Evolutionary conservation across 108 stramenopile genomes (phyloP), one percentile per base, ranked within the genome.

Genomic region (Cyclotella choctawhatcheeana): DNA sequence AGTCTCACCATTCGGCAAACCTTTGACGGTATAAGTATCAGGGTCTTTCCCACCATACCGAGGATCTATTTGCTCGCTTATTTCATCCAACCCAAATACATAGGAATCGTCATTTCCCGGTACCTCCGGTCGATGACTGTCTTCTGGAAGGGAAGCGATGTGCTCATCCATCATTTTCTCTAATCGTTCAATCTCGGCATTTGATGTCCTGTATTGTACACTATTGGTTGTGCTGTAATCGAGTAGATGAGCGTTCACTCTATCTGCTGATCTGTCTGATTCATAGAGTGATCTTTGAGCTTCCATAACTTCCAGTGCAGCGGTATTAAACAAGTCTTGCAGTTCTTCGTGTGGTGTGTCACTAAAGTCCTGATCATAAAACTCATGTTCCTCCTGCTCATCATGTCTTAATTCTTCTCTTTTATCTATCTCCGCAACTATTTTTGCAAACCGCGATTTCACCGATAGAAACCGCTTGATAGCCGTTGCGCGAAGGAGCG

Each of bases 141-240:
- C 79, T 18, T 86, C 82, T 12, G 85, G 85, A 43, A 86, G 79
- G 34, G 61, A 73, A 2, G 64, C 69, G 29, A 85, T 62, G 53
- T 72, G 71, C 8, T 82, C 82, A 2, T 85, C 84, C 60, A 88
- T 58, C 64, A 82, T 79, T 37, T 70, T 73, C 34, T 70, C 52
- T 35, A 84, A 45, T 43, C 72, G 37, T 48, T 82, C 77, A 10
- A 77, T 63, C 53, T 68, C 40, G 10, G 73, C 63, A 13, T 59
- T 64, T 37, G 77, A 79, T 2, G 65, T 27, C 61, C 68, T 61
- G 58, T 82, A 73, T 43, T 84, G 78, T 0, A 60, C 56, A 8
- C 77, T 73, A 33, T 54, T 71, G 2, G 71, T 55, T 17, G 47
- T 34, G 66, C 83, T 76, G 54, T 82, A 72, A 44, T 85, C 83